Percentiles rank a stretch among this genome's conserved stretches.
These are phyloP conservation scores for Globisporangium takayamanum DNA, from an alignment of 352 stramenopile species.

Conservation along the genomic window DNA sequence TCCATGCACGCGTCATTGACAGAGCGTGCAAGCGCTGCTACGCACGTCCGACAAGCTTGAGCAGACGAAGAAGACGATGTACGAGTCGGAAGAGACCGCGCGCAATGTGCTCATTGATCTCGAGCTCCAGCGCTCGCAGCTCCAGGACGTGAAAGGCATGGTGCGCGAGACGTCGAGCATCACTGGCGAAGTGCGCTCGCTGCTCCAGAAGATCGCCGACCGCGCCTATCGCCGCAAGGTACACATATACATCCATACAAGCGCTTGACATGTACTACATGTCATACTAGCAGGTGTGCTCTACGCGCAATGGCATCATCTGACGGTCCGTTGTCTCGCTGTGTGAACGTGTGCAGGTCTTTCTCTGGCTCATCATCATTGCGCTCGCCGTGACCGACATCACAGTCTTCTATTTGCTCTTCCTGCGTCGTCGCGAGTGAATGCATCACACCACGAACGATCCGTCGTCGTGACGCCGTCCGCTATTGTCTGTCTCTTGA, in stretches of 20 bases:
- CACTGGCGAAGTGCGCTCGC: slow-evolving; percentile 53
- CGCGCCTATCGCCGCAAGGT: slow-evolving; percentile 65
- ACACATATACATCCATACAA: neutral
- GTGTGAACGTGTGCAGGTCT: slow-evolving; percentile 17
- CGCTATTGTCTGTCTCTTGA: neutral
- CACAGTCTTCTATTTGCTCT: slow-evolving; percentile 82
- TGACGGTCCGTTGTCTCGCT: too few relatives aligned
- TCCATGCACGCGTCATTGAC: neutral
- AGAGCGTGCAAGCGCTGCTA: slow-evolving; percentile 63
- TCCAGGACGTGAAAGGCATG: slow-evolving; percentile 80
- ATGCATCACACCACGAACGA: neutral
- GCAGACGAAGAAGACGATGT: slow-evolving; percentile 48
- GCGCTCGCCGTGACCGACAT: slow-evolving; percentile 60
- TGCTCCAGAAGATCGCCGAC: slow-evolving; percentile 71
- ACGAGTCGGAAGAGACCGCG: slow-evolving; percentile 60
- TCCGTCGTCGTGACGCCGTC: neutral
- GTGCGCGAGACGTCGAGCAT: slow-evolving; percentile 62
- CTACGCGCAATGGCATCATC: neutral
- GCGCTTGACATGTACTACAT: neutral
- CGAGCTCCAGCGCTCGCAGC: slow-evolving; percentile 69
- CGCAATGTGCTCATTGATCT: slow-evolving; percentile 73
- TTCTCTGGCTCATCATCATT: slow-evolving; percentile 64
- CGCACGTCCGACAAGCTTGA: slow-evolving; percentile 73
- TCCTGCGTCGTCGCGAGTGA: slow-evolving; percentile 31
- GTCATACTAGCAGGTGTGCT: neutral